phyloP scores from a whole-genome alignment of 768 basidiomycete species.

The Pisolithus tinctorius region DNA sequence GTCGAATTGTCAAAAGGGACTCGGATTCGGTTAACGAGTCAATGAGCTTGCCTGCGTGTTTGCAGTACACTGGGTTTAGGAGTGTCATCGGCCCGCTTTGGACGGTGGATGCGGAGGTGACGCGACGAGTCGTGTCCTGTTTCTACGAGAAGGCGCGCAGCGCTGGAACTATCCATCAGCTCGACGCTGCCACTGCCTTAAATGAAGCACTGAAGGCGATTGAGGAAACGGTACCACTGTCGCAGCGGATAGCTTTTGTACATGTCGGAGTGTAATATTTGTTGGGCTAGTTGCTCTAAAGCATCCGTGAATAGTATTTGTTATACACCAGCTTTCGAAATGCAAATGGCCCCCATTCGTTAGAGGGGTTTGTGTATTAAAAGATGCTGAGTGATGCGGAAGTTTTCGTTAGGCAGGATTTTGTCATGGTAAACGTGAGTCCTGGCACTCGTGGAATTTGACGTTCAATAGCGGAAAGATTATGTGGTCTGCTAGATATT shows the following conservation, averaged over 20 bases:
- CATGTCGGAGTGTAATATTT: constrained; percentile 19
- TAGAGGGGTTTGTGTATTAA: too few species aligned
- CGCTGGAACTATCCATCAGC: constrained; percentile 6
- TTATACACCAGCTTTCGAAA: too few species aligned
- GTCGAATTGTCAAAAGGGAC: constrained; percentile 19
- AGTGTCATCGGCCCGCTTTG: constrained; percentile 31
- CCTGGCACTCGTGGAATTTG: too few species aligned
- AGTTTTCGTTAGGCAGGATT: too few species aligned
- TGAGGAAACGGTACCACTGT: constrained; percentile 11
- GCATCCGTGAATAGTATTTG: too few species aligned
- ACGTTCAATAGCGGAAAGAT: too few species aligned
- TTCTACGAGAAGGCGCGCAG: constrained; percentile 18
- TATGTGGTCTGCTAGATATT: too few species aligned
- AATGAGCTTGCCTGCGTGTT: constrained; percentile 28
- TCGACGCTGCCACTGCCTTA: constrained; percentile 14
- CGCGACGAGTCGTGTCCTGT: constrained; percentile 10
- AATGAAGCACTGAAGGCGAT: constrained; percentile 12
- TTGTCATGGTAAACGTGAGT: too few species aligned
- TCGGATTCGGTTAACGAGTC: constrained; percentile 19
- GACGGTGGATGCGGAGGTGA: constrained; percentile 24
- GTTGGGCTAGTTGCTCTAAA: background rate
- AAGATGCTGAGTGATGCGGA: too few species aligned
- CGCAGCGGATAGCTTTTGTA: constrained; percentile 22
- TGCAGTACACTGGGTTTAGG: constrained; percentile 27
- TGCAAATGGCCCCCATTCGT: too few species aligned